Conservation (phyloP, 192 early-diverging fungal genomes). For the Backusella psychrophila region DNA sequence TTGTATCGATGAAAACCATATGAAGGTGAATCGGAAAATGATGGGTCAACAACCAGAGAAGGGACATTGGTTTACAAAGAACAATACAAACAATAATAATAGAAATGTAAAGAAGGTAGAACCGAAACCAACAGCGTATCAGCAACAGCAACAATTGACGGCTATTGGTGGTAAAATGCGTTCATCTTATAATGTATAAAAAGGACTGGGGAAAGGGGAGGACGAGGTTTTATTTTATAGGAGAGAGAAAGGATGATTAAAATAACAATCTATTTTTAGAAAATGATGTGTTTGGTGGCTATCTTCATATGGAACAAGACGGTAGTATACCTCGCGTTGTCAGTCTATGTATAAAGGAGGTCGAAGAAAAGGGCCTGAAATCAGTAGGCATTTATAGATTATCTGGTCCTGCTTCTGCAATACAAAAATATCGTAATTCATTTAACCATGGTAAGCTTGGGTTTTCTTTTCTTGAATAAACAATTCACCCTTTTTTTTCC, state of each 20-base stretch:
- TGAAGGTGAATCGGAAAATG: slow-evolving; percentile 35
- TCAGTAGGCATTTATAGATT: slow-evolving; percentile 77
- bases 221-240: background rate
- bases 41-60: background rate
- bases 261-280: background rate
- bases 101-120: background rate
- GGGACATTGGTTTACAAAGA: slow-evolving; percentile 16
- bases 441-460: slow-evolving; percentile 53
- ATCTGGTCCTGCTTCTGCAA: slow-evolving; percentile 62
- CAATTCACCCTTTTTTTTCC: background rate
- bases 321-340: slow-evolving; percentile 58
- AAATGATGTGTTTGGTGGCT: slow-evolving; percentile 39
- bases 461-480: background rate
- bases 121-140: background rate
- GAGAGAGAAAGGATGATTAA: background rate
- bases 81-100: background rate
- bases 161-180: background rate
- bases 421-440: slow-evolving; percentile 57
- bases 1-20: slow-evolving; percentile 17
- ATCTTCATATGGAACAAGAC: slow-evolving; percentile 28
- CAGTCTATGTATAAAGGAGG: slow-evolving; percentile 67
- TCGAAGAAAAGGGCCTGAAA: slow-evolving; percentile 65
- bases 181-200: background rate
- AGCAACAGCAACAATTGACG: background rate
- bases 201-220: background rate